Base-by-base conservation (phyloP, 2,329 filamentous ascomycete species). In the Stemphylium lycopersici region DNA sequence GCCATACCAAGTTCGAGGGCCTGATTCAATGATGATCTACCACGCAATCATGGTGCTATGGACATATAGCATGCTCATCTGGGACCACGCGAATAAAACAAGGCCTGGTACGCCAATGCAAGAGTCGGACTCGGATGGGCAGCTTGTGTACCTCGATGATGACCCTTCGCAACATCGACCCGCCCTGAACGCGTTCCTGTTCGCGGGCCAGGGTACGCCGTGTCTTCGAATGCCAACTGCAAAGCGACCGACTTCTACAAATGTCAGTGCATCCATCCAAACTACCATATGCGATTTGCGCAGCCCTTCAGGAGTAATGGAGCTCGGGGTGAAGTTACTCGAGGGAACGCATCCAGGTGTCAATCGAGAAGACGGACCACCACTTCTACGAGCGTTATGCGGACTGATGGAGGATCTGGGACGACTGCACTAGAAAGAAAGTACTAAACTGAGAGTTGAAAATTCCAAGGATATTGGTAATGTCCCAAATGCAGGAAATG, bases 11-110 rank as follows among this genome's bases (percentile, higher is more conserved):
- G 56, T 54, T 24, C 58, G 65, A 4, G 63, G 63, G 1, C 56
- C 51, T 8, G 63, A 67, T 16, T 56, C 58, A 3, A 63, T 65
- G 49, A 56, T 63, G 29, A 37, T 65, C 4, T 63, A 66, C 13
- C 63, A 67, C 59, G 15, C 48, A 1, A 51, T 51, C 4, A 66
- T 67, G 65, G 63, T 67, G 3, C 49, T 67, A 2, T 67, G 65
- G 65, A 63, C 63, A 26, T 67, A 65, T 37, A 66, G 61, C 38
- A 67, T 67, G 63, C 56, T 67, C 41, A 51, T 52, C 4, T 39
- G 53, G 32, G 61, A 66, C 13, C 56, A 50, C 11, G 63, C 58
- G 1, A 56, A 45, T 20, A 65, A 58, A 38, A 65, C 58, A 2
- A 58, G 32, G 1, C 12, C 20, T 8, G 38, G 20, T 16, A 51